Evolutionary conservation across 441 rosid genomes (phyloP).

Genomic region (Euphorbia schlechtendalii): DNA sequence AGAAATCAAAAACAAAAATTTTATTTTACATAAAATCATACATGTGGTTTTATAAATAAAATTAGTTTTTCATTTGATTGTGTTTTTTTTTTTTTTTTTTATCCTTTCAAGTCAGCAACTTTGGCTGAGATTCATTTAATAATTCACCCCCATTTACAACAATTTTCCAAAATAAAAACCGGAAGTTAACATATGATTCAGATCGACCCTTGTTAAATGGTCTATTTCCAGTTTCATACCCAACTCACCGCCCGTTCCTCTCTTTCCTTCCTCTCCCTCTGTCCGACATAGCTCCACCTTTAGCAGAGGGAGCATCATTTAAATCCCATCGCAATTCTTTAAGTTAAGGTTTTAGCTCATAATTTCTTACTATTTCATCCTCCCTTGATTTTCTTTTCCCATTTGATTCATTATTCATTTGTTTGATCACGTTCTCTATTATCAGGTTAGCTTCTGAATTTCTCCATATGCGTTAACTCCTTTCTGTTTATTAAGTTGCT

Average conservation of each 20-base stretch:
- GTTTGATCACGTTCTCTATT: constrained; percentile 3
- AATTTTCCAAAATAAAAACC: not conserved
- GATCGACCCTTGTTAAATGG: constrained; percentile 1
- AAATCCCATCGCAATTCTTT: not conserved
- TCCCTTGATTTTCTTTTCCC: too few relatives aligned
- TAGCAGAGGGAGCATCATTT: constrained; percentile 1
- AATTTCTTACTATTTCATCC: not conserved
- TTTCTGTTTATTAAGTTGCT: too few relatives aligned
- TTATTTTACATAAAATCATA: too few relatives aligned
- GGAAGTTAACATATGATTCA: not conserved
- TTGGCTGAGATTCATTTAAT: too few relatives aligned
- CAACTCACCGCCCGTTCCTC: not conserved
- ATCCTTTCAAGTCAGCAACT: too few relatives aligned
- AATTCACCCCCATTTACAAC: too few relatives aligned
- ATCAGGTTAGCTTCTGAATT: not conserved
- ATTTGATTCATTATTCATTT: not conserved
- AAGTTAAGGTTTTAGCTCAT: not conserved
- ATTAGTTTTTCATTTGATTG: too few relatives aligned
- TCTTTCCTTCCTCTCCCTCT: not conserved
- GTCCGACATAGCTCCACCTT: constrained; percentile 4
- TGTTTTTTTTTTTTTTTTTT: too few relatives aligned
- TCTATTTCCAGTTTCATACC: not conserved
- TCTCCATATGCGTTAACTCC: not conserved
- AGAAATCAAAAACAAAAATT: too few relatives aligned
- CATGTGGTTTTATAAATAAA: too few relatives aligned